These are phyloP conservation scores for Annona cherimola DNA, from an alignment of 164 flowering plant genomes.

Conservation along the genomic window DNA sequence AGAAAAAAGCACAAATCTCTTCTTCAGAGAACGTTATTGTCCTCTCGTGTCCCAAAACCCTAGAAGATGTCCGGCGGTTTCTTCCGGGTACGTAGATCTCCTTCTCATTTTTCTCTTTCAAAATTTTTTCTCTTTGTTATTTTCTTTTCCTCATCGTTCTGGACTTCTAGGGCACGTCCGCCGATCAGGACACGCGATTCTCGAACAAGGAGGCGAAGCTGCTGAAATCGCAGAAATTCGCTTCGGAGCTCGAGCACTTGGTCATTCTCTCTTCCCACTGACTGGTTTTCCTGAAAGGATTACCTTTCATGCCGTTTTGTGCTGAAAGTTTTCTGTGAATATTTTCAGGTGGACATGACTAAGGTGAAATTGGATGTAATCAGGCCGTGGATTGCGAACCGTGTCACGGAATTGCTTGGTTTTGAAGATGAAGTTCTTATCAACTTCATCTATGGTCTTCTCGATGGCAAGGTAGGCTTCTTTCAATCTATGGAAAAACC, in stretches of 20 bases:
- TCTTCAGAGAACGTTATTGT: background rate
- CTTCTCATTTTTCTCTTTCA: background rate
- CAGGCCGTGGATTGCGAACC: conserved; percentile 80
- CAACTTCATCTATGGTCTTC: conserved; percentile 78
- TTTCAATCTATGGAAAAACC: background rate
- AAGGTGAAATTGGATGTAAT: conserved; percentile 93
- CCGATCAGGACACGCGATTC: conserved; percentile 97
- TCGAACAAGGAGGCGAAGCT: conserved; percentile 98
- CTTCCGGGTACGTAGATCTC: conserved; percentile 52
- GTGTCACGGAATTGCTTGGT: conserved; percentile 92
- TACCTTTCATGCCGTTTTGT: background rate
- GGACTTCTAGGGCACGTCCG: conserved; percentile 76
- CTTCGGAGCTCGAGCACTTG: conserved; percentile 85
- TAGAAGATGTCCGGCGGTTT: conserved; percentile 98
- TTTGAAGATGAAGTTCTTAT: conserved; percentile 95
- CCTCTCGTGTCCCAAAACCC: conserved; percentile 28
- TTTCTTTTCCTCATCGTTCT: background rate
- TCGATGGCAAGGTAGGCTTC: conserved; percentile 68
- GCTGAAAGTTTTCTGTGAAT: background rate
- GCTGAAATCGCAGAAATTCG: conserved; percentile 88
- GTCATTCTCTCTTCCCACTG: conserved; percentile 31
- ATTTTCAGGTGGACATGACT: conserved; percentile 65
- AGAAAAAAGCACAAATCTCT: background rate
- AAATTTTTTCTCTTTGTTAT: background rate
- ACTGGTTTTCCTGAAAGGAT: background rate